phyloP scores from a whole-genome alignment of 2,329 filamentous ascomycete genomes.

The Aspergillus flavus region DNA sequence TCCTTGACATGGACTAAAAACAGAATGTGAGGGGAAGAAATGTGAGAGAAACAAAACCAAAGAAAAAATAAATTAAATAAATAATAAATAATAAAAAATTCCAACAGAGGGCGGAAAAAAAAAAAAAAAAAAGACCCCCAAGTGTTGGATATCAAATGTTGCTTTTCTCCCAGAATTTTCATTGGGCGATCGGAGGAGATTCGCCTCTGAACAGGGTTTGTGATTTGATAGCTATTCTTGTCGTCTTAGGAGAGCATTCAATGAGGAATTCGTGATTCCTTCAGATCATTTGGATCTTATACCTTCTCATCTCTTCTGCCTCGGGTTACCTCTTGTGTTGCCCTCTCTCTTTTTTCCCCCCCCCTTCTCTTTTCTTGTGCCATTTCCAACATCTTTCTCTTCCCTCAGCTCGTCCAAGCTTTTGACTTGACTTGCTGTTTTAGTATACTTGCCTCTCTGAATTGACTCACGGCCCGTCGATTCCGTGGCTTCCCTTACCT shows the following conservation, averaged over 20 bases:
- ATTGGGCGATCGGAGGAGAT: conserved; percentile 4
- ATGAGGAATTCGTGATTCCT: neutral
- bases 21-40: neutral
- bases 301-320: neutral
- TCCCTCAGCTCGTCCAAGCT: neutral
- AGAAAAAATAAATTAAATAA: neutral
- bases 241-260: neutral
- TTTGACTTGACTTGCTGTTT: too few relatives aligned
- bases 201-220: conserved; percentile 5
- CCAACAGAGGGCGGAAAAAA: neutral
- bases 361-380: conserved; percentile 12
- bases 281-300: neutral
- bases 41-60: neutral
- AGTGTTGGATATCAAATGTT: neutral
- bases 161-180: conserved; percentile 8
- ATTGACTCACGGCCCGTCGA: conserved; percentile 6
- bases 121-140: neutral
- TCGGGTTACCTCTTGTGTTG: neutral
- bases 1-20: neutral
- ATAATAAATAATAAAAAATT: neutral
- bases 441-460: neutral
- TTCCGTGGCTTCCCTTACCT: conserved; percentile 7
- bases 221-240: conserved; percentile 3
- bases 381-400: neutral
- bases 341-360: too few relatives aligned